These are phyloP conservation scores for Pseudogymnoascus sp. DNA, from an alignment of 2,329 filamentous ascomycete species.

Conservation along the genomic window DNA sequence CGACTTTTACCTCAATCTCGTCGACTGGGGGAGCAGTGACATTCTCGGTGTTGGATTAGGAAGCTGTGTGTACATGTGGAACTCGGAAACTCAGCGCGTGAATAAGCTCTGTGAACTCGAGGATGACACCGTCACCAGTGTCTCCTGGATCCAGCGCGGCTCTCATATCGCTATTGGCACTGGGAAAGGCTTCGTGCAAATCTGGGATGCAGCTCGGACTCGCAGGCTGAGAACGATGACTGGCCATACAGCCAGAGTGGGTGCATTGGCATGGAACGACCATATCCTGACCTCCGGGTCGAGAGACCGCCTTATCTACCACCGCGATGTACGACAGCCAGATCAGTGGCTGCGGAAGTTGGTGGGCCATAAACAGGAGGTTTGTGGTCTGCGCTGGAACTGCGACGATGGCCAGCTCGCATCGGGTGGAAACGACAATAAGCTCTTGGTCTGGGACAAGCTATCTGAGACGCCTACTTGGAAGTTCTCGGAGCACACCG, in stretches of 20 bases:
- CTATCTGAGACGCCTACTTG: constrained; percentile 84
- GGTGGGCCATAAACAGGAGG: constrained; percentile 93
- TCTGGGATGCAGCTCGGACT: constrained; percentile 89
- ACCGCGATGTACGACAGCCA: constrained; percentile 87
- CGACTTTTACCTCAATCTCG: constrained; percentile 94
- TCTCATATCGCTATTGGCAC: constrained; percentile 95
- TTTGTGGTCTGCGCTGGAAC: constrained; percentile 96
- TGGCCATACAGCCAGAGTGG: constrained; percentile 86
- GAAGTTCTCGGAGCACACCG: constrained; percentile 91
- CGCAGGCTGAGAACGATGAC: constrained; percentile 91
- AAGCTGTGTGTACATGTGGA: constrained; percentile 97
- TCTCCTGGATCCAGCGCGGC: constrained; percentile 96
- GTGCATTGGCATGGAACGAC: constrained; percentile 93
- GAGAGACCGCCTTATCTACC: constrained; percentile 85
- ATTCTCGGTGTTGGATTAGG: constrained; percentile 88
- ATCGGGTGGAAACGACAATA: constrained; percentile 96
- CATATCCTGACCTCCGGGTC: constrained; percentile 96
- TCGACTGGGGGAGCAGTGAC: constrained; percentile 96
- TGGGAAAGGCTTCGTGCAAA: constrained; percentile 87
- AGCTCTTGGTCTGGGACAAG: constrained; percentile 97
- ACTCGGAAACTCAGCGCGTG: constrained; percentile 80
- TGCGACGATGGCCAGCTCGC: constrained; percentile 90
- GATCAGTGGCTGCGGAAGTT: constrained; percentile 84
- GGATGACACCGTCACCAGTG: constrained; percentile 91
- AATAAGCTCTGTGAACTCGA: constrained; percentile 89